Percentiles rank a stretch among this genome's conserved stretches.
phyloP scores from a whole-genome alignment of 768 basidiomycete species.

The Serendipita vermifera region DNA sequence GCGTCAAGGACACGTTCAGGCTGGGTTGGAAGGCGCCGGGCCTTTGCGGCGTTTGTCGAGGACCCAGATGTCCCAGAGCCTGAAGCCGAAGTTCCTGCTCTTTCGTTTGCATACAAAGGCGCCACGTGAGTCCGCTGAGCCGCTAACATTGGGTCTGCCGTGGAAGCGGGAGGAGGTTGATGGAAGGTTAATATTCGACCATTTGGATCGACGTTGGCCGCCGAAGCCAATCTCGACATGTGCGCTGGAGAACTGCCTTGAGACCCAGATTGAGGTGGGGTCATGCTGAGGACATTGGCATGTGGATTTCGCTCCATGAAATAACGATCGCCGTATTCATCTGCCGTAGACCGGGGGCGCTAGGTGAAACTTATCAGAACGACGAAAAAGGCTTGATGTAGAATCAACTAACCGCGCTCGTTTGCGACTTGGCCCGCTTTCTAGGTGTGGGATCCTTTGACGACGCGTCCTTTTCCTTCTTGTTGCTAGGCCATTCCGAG shows the following conservation, averaged over 20 bases:
- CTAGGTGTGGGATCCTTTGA: slow-evolving; percentile 5
- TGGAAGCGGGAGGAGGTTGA: slow-evolving; percentile 68
- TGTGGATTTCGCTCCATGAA: neutral
- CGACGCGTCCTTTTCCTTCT: neutral
- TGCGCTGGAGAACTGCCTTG: neutral
- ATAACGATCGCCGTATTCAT: slow-evolving; percentile 3
- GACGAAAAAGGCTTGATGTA: neutral
- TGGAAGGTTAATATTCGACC: slow-evolving; percentile 74
- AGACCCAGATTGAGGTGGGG: neutral
- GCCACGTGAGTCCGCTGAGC: slow-evolving; percentile 66
- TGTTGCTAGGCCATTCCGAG: slow-evolving; percentile 1
- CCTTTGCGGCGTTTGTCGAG: slow-evolving; percentile 50
- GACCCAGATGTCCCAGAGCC: slow-evolving; percentile 52
- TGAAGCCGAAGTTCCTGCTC: slow-evolving; percentile 49
- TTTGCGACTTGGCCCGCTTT: neutral
- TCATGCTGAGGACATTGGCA: neutral
- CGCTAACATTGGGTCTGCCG: slow-evolving; percentile 59
- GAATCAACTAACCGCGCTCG: neutral
- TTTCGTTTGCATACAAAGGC: slow-evolving; percentile 57
- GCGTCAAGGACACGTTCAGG: slow-evolving; percentile 94
- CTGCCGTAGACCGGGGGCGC: neutral
- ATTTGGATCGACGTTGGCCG: slow-evolving; percentile 15
- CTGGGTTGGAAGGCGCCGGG: slow-evolving; percentile 70
- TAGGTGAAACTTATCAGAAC: neutral
- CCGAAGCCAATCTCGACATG: neutral